Base-by-base conservation (phyloP, 192 early-diverging fungal genomes). In the Backusella parvicylindrica region DNA sequence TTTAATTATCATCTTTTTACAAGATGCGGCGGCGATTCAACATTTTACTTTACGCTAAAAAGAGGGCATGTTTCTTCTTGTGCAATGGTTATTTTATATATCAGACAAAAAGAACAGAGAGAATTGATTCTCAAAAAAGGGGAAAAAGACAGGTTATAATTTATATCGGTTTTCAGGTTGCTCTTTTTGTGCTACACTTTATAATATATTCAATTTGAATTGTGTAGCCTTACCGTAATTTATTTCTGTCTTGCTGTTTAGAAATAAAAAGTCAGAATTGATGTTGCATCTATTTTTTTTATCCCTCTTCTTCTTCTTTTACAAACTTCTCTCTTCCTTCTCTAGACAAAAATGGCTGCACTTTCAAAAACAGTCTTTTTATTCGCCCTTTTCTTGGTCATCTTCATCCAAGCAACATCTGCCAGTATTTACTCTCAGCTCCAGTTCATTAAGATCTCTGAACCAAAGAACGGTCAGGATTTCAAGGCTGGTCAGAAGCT, bases 391-490 rank as follows among this genome's bases (percentile, higher is more conserved):
- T 37, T 80, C 35, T 30, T 73, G 23, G 15, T 74, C 7, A 73
- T 69, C 7, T 66, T 75, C 16, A 12, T 79, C 33, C 79, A 81
- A 35, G 41, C 72, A 23, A 75, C 64, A 1, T 64, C 50, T 26
- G 79, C 71, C 18, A 70, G 70, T 41, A 71, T 81, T 32, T 81
- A 69, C 49, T 74, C 70, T 35, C 79, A 81, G 32, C 68, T 81
- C 16, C 79, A 81, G 38, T 81, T 81, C 56, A 81, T 81, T 7
- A 81, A 81, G 23, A 81, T 81, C 49, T 16, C 50, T 28, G 68
- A 66, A 18, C 79, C 79, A 32, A 76, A 73, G 53, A 77, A 37
- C 32, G 72, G 72, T n/a, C 63, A 71, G 13, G 63, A 67, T 28
- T 63, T 81, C 21, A 36, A 63, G 21, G 75, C 79, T 60, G 79